These are phyloP conservation scores for Condylostoma magnum DNA, from an alignment of 169 alveolate genomes.

Conservation along the genomic window DNA sequence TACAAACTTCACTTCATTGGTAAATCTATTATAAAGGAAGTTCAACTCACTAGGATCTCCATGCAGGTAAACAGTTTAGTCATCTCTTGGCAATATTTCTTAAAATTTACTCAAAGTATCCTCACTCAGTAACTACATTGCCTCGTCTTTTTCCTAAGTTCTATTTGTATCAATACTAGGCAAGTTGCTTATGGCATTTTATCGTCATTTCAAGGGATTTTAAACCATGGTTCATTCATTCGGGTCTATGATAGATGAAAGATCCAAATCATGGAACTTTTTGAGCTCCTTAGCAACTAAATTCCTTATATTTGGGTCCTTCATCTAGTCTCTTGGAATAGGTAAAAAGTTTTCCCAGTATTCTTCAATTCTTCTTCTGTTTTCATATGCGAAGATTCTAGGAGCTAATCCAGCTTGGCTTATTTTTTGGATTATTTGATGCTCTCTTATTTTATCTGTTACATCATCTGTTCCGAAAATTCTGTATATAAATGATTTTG, in stretches of 20 bases:
- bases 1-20: neutral
- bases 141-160: neutral
- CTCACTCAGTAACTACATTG: neutral
- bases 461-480: slow-evolving; percentile 4
- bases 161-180: neutral
- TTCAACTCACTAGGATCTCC: neutral
- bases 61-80: neutral
- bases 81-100: neutral
- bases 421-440: neutral
- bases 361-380: slow-evolving; percentile 9
- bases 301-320: neutral
- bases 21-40: neutral
- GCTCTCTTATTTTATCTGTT: neutral
- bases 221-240: no score
- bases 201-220: slow-evolving; percentile 18
- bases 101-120: neutral
- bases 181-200: neutral
- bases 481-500: slow-evolving; percentile 4
- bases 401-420: neutral
- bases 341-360: neutral
- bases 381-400: neutral
- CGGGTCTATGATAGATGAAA: neutral
- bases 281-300: neutral
- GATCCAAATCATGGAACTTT: neutral
- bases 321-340: neutral